These are phyloP conservation scores for Kwoniella sp. DNA, from an alignment of 768 basidiomycete genomes.

Conservation along the genomic window DNA sequence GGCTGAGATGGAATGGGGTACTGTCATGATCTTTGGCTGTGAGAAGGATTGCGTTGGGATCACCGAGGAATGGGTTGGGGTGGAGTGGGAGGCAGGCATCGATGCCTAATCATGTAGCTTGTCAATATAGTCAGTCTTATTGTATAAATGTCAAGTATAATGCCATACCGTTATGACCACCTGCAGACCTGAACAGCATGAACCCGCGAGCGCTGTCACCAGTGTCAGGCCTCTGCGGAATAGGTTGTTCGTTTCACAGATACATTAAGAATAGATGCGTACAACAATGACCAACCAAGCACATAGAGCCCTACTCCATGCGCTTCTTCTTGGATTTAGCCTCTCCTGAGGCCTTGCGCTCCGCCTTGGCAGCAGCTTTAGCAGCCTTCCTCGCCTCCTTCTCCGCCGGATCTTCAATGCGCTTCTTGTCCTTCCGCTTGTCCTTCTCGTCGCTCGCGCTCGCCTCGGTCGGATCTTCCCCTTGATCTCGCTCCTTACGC, in stretches of 20 bases:
- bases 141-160: too few relatives aligned
- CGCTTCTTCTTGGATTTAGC: conserved; percentile 3
- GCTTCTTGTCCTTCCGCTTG: conserved; percentile 5
- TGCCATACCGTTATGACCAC: too few relatives aligned
- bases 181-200: too few relatives aligned
- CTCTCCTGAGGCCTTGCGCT: conserved; percentile 3
- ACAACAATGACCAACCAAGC: too few relatives aligned
- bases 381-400: conserved; percentile 16
- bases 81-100: conserved; percentile 44
- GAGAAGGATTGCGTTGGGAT: conserved; percentile 62
- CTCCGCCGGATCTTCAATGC: conserved; percentile 7
- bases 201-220: too few relatives aligned
- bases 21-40: conserved; percentile 83
- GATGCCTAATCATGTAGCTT: too few relatives aligned
- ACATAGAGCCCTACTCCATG: conserved; percentile 12
- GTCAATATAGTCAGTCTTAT: neutral
- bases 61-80: conserved; percentile 46
- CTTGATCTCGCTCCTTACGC: neutral
- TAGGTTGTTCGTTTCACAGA: too few relatives aligned
- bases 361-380: neutral
- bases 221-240: too few relatives aligned
- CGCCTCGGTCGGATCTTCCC: neutral
- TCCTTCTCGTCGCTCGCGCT: neutral
- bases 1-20: conserved; percentile 90
- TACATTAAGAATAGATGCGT: too few relatives aligned